These are phyloP conservation scores for Penicillium sp. DNA, from an alignment of 2,329 filamentous ascomycete genomes.

Conservation along the genomic window DNA sequence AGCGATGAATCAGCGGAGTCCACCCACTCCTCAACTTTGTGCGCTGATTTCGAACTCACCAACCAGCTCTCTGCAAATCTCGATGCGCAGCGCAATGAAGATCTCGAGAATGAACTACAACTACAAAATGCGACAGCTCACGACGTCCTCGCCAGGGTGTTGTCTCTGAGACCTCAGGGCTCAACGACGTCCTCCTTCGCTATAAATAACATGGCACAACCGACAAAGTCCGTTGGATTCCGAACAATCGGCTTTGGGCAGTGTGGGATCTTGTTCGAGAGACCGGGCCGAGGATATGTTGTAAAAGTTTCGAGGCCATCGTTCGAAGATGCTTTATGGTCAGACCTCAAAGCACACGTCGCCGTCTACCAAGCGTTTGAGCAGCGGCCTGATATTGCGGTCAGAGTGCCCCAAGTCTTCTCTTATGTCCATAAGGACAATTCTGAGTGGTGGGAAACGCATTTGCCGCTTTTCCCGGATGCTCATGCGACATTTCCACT, in stretches of 20 bases:
- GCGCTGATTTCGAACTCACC: too few species aligned
- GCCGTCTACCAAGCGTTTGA: slow-evolving; percentile 1
- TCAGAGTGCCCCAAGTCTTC: slow-evolving; percentile 5
- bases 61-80: too few species aligned
- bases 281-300: background rate
- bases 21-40: too few species aligned
- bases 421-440: slow-evolving; percentile 9
- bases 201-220: background rate
- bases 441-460: slow-evolving; percentile 7
- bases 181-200: too few species aligned
- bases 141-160: too few species aligned
- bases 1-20: too few species aligned
- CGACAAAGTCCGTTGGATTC: background rate
- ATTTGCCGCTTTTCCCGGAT: background rate
- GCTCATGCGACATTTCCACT: background rate
- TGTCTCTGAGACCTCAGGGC: too few species aligned
- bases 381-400: background rate
- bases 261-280: slow-evolving; percentile 14
- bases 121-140: too few species aligned
- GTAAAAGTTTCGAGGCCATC: slow-evolving; percentile 10
- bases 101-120: too few species aligned
- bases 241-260: slow-evolving; percentile 14
- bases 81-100: too few species aligned
- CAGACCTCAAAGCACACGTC: slow-evolving; percentile 10
- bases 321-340: slow-evolving; percentile 12